Evolutionary conservation across 805 yeast species (phyloP).

Genomic region (Candida alai): DNA sequence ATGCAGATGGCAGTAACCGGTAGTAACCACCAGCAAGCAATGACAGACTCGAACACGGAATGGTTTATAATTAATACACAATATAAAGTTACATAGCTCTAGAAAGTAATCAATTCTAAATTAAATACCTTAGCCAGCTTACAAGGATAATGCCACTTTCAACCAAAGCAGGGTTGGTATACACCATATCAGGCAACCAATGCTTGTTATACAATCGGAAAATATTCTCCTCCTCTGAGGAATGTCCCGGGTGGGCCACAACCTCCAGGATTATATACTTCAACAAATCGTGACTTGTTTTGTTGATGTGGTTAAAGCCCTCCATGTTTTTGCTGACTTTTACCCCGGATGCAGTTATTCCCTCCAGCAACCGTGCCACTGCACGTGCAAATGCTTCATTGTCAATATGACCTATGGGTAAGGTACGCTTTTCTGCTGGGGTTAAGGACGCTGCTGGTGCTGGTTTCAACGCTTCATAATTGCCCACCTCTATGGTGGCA

Average conservation of each 20-base stretch:
- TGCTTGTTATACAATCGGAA: constrained; percentile 35
- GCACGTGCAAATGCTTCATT: constrained; percentile 26
- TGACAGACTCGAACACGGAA: no score
- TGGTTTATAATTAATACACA: no score
- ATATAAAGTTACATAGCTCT: no score
- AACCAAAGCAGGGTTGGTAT: constrained; percentile 38
- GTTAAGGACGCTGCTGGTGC: constrained; percentile 11
- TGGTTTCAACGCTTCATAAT: constrained; percentile 39
- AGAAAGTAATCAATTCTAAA: constrained; percentile 17
- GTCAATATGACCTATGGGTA: constrained; percentile 38
- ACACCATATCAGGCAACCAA: constrained; percentile 40
- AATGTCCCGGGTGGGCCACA: constrained; percentile 19
- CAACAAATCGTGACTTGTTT: constrained; percentile 30
- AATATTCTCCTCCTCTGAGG: constrained; percentile 15
- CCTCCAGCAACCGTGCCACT: constrained; percentile 20
- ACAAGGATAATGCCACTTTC: constrained; percentile 30
- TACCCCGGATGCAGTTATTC: constrained; percentile 15
- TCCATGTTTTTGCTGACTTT: constrained; percentile 13
- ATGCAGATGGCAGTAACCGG: no score
- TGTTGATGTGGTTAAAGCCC: constrained; percentile 23
- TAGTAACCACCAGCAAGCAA: no score
- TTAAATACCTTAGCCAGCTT: constrained; percentile 37
- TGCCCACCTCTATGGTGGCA: constrained; percentile 43
- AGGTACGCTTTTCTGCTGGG: constrained; percentile 15
- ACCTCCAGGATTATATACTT: constrained; percentile 25